Conservation (phyloP, 176 grass and related monocot species). For the Eragrostis nindensis region DNA sequence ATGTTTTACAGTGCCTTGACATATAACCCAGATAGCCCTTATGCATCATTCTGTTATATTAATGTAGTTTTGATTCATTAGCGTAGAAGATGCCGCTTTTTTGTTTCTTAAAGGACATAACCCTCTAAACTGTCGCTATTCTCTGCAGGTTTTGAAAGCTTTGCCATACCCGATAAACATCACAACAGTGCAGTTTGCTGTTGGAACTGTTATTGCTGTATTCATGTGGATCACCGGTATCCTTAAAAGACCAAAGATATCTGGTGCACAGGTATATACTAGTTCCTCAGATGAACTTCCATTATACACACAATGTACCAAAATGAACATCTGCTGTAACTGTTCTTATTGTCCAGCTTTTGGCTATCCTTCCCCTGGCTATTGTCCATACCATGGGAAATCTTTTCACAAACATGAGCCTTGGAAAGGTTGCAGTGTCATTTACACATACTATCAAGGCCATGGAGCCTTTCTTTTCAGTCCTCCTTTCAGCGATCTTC, state of each 20-base stretch:
- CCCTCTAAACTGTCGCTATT: background rate
- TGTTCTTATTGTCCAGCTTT: slow-evolving; percentile 54
- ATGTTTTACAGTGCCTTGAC: background rate
- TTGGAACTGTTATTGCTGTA: slow-evolving; percentile 58
- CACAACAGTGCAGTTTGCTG: slow-evolving; percentile 74
- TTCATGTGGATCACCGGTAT: slow-evolving; percentile 80
- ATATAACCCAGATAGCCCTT: background rate
- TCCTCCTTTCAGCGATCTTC: slow-evolving; percentile 82
- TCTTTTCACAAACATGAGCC: slow-evolving; percentile 90
- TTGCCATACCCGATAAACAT: slow-evolving; percentile 83
- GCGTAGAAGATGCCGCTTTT: background rate
- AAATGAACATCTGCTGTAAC: slow-evolving; percentile 7
- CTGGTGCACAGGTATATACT: slow-evolving; percentile 65
- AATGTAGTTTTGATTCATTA: background rate
- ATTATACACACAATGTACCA: slow-evolving; percentile 21
- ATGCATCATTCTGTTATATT: background rate
- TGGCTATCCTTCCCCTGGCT: slow-evolving; percentile 79
- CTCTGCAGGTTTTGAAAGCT: slow-evolving; percentile 70
- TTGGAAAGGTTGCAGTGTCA: slow-evolving; percentile 83
- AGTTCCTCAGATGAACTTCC: slow-evolving; percentile 4
- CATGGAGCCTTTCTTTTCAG: slow-evolving; percentile 81
- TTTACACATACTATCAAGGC: slow-evolving; percentile 90
- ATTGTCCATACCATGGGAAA: slow-evolving; percentile 83
- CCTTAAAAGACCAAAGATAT: slow-evolving; percentile 75
- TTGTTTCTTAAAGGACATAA: slow-evolving; percentile 10